phyloP scores from a whole-genome alignment of 140 eudicot species.

The Bidens hawaiensis region DNA sequence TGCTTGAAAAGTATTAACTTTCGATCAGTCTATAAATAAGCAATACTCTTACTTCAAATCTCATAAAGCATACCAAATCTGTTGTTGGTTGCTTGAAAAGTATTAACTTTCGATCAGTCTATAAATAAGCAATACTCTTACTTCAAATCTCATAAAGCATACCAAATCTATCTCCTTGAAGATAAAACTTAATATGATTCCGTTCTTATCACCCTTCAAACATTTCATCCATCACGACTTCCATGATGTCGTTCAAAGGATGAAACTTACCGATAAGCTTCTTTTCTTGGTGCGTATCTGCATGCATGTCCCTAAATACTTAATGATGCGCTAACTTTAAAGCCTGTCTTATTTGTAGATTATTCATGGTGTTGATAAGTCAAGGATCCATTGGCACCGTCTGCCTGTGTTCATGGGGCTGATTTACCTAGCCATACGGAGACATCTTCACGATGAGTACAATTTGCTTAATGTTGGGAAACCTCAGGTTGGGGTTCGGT shows the following conservation, averaged over 20 bases:
- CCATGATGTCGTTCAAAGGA: slow-evolving; percentile 31
- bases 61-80: too few relatives aligned
- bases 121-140: slow-evolving; percentile 1
- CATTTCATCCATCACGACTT: slow-evolving; percentile 48
- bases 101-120: slow-evolving; percentile 1
- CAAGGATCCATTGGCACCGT: slow-evolving; percentile 45
- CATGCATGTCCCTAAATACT: neutral
- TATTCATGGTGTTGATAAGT: slow-evolving; percentile 39
- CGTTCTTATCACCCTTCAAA: too few relatives aligned
- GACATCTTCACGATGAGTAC: slow-evolving; percentile 48
- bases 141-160: neutral
- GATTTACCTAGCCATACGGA: slow-evolving; percentile 43
- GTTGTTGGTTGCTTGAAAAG: too few relatives aligned
- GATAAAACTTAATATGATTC: slow-evolving; percentile 8
- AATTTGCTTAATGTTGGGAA: slow-evolving; percentile 49
- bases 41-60: neutral
- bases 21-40: slow-evolving; percentile 17
- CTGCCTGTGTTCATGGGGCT: slow-evolving; percentile 58
- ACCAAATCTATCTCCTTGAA: neutral
- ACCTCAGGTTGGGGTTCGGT: slow-evolving; percentile 28
- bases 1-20: too few relatives aligned
- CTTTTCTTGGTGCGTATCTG: slow-evolving; percentile 38
- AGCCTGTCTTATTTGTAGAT: slow-evolving; percentile 26
- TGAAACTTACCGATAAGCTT: slow-evolving; percentile 45
- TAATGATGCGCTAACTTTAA: too few relatives aligned